Base-by-base conservation (phyloP, 2,329 filamentous ascomycete species). In the Aspergillus ochraceoroseus region DNA sequence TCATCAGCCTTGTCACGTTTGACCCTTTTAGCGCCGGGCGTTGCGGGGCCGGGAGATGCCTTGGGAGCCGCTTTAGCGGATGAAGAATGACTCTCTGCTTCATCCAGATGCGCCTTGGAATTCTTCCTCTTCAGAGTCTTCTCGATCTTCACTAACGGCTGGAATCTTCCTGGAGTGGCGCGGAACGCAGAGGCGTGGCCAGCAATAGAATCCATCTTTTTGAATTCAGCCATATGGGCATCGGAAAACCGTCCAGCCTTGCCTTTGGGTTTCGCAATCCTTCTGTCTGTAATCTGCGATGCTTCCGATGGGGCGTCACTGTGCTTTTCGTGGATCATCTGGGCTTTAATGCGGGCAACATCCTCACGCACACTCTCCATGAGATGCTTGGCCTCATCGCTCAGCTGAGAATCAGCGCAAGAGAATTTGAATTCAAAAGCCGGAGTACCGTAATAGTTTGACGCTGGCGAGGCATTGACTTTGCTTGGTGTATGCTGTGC, bases 181-280 rank as follows among this genome's bases (percentile, higher is more conserved):
- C 79, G 52, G 68, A 74, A 92, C 11, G 83, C 78, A 7, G 89
- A 94, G 6, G 87, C 75, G 61, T 95, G 89, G 47, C 82, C 82
- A 29, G 80, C 86, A 58, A 96, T 95, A 2, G 89, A 95, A 61
- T 95, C 88, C 90, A 96, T 95, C 72, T 94, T 96, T 67, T 87
- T 87, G 70, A 96, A 95, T 57, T 90, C 79, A 34, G 82, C 80
- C 77, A 86, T 84, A 62, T 96, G 90, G 25, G 79, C 81, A 48
- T 87, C 83, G 60, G 87, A 95, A 67, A 83, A 96, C 31, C 90
- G 82, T 33, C 81, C 72, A 35, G 79, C 76, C 61, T 83, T 89
- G 52, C 86, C 82, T 67, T 83, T 94, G 8, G 89, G 80, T 51
- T 80, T 79, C 5, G 85, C 89, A 57, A 94, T 85, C 63, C 81